Conservation (phyloP, 345 rosid genomes). For the Microthlaspi erraticum region DNA sequence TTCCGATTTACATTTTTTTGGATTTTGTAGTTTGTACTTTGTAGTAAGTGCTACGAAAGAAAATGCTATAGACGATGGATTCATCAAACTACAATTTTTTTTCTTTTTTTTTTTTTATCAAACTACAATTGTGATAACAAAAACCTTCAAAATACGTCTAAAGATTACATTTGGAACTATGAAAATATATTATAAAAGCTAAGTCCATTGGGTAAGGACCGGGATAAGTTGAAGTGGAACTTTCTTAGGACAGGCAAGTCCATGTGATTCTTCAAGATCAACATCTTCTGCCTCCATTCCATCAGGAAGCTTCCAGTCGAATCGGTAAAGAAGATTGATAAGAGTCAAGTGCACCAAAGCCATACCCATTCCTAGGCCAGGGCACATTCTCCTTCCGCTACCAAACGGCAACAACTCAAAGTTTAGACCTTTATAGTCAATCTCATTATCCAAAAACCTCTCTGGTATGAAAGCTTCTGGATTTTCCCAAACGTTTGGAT, state of each 20-base stretch:
- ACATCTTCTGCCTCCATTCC: slow-evolving; percentile 52
- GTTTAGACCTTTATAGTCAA: slow-evolving; percentile 58
- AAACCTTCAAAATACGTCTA: background rate
- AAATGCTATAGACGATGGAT: background rate
- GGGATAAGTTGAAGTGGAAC: slow-evolving; percentile 50
- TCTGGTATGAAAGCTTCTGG: slow-evolving; percentile 36
- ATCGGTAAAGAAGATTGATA: slow-evolving; percentile 53
- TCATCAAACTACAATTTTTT: too few relatives aligned
- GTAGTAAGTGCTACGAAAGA: background rate
- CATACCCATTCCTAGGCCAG: slow-evolving; percentile 54
- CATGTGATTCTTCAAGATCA: slow-evolving; percentile 57
- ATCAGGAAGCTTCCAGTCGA: slow-evolving; percentile 58
- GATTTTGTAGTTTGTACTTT: too few relatives aligned
- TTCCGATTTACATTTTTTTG: too few relatives aligned
- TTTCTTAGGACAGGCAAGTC: slow-evolving; percentile 55
- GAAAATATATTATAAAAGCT: background rate
- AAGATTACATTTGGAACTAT: background rate
- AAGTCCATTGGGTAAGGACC: slow-evolving; percentile 35
- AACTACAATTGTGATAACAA: too few relatives aligned
- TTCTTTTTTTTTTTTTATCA: too few relatives aligned
- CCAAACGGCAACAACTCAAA: slow-evolving; percentile 68
- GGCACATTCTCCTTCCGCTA: slow-evolving; percentile 66
- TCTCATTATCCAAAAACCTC: slow-evolving; percentile 33
- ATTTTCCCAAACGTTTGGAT: slow-evolving; percentile 40
- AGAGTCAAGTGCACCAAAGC: slow-evolving; percentile 50